Evolutionary conservation across 2,329 filamentous ascomycete genomes (phyloP), one percentile per base, ranked within the genome.

Genomic region (Knoxdaviesia capensis): DNA sequence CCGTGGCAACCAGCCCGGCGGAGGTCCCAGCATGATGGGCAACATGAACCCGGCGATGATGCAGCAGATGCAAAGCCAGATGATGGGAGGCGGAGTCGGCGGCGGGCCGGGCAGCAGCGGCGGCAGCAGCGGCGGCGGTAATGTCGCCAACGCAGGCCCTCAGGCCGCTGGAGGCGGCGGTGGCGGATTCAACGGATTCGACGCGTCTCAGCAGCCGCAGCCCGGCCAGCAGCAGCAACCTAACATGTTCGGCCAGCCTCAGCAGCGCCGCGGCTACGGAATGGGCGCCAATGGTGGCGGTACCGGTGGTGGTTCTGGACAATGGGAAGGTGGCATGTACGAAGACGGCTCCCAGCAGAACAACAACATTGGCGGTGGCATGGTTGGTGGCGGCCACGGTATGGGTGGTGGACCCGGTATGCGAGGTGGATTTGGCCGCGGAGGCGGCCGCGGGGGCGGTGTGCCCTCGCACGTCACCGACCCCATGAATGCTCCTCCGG

Each of bases 301-400:
- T n/a, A 50, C 48, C 43, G 53, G 53, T 32, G 58, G 52, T 34
- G 51, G 51, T 32, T 48, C 49, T 41, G 48, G 45, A 41, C 50
- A 50, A 35, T 56, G 55, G 30, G 53, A 56, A 41, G 53, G 54
- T 34, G 47, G 46, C 44, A 53, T 49, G 29, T 46, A 48, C 29
- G 45, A 45, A 11, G 47, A 47, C 7, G 51, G 48, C 37, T 57
- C 55, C 39, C 63, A 64, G 44, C 80, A 59, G 68, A 47, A 71
- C 69, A 20, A 20, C 20, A 20, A 20, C 41, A 55, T 58, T 47
- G 56, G 48, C 34, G 50, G 51, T 34, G 54, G 52, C 6, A 55
- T 46, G 56, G 67, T 57, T 52, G 69, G 62, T 34, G 64, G 64
- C 44, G 75, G 74, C 80, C n/a, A 84, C 82, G 29, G 87, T 80